These are phyloP conservation scores for Verticillium dahliae DNA, from an alignment of 2,329 filamentous ascomycete genomes.

Conservation along the genomic window DNA sequence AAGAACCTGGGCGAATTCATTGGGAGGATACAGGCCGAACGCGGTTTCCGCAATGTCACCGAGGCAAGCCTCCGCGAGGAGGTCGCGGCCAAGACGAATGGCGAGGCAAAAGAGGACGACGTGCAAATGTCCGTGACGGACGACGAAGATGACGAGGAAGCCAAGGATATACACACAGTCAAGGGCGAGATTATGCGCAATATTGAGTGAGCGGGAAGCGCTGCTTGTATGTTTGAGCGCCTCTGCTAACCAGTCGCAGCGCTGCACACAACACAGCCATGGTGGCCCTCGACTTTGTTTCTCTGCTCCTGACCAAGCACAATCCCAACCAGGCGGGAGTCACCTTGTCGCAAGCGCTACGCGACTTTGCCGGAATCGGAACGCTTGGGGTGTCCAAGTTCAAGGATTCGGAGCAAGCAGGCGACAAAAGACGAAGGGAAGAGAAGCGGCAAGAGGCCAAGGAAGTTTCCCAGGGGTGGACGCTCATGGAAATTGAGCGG, in stretches of 20 bases:
- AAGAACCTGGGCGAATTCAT: conserved; percentile 69
- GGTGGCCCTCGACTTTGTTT: conserved; percentile 74
- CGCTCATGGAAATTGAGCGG: conserved; percentile 68
- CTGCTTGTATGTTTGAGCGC: background rate
- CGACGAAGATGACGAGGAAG: conserved; percentile 27
- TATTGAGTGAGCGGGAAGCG: conserved; percentile 41
- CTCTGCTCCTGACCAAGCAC: conserved; percentile 77
- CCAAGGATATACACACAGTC: conserved; percentile 38
- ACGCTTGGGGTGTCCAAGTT: conserved; percentile 65
- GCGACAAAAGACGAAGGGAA: conserved; percentile 41
- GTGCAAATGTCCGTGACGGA: conserved; percentile 30
- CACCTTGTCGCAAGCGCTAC: conserved; percentile 65
- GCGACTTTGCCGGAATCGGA: conserved; percentile 65
- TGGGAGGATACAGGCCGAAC: conserved; percentile 68
- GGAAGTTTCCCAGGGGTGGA: conserved; percentile 64
- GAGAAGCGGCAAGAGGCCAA: conserved; percentile 23
- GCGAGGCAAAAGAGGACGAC: conserved; percentile 36
- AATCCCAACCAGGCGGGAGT: conserved; percentile 61
- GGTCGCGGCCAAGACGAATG: conserved; percentile 46
- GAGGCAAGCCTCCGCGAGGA: conserved; percentile 67
- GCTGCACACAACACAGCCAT: conserved; percentile 53
- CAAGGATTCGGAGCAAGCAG: conserved; percentile 51
- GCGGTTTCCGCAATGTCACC: conserved; percentile 74
- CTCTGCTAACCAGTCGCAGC: conserved; percentile 18
- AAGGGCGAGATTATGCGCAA: conserved; percentile 51